Evolutionary conservation across 2,329 filamentous ascomycete species (phyloP).

Genomic region (Leptographium lundbergii): DNA sequence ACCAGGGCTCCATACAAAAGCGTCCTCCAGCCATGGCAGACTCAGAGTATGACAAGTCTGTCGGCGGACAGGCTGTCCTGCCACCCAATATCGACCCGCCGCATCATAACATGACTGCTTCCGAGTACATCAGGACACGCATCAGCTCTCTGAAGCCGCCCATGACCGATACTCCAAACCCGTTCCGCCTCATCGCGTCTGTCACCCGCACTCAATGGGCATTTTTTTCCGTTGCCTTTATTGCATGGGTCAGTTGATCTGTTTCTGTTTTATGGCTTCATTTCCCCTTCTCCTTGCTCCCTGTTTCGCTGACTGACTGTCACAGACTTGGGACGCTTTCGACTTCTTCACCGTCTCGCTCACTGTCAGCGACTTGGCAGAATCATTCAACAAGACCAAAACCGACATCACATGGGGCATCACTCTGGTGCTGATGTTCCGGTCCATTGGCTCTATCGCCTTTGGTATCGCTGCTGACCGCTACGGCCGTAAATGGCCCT

Average conservation of each 20-base stretch:
- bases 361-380: slow-evolving; percentile 57
- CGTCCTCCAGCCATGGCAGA: neutral
- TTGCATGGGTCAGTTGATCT: slow-evolving; percentile 42
- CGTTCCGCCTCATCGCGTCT: slow-evolving; percentile 53
- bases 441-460: slow-evolving; percentile 60
- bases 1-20: neutral
- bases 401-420: slow-evolving; percentile 65
- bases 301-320: neutral
- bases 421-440: slow-evolving; percentile 60
- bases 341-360: slow-evolving; percentile 74
- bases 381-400: slow-evolving; percentile 35
- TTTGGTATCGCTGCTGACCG: slow-evolving; percentile 71
- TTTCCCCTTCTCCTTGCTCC: neutral
- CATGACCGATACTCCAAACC: slow-evolving; percentile 50
- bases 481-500: slow-evolving; percentile 73
- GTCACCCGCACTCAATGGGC: slow-evolving; percentile 57
- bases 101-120: slow-evolving; percentile 35
- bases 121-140: slow-evolving; percentile 37
- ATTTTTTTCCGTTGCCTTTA: slow-evolving; percentile 62
- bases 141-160: slow-evolving; percentile 42
- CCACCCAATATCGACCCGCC: slow-evolving; percentile 20
- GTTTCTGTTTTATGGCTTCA: neutral
- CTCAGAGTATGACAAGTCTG: neutral
- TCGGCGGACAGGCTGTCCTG: neutral
- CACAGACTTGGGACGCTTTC: slow-evolving; percentile 59